Conservation (phyloP, 805 yeast genomes). For the Maudiozyma bulderi region DNA sequence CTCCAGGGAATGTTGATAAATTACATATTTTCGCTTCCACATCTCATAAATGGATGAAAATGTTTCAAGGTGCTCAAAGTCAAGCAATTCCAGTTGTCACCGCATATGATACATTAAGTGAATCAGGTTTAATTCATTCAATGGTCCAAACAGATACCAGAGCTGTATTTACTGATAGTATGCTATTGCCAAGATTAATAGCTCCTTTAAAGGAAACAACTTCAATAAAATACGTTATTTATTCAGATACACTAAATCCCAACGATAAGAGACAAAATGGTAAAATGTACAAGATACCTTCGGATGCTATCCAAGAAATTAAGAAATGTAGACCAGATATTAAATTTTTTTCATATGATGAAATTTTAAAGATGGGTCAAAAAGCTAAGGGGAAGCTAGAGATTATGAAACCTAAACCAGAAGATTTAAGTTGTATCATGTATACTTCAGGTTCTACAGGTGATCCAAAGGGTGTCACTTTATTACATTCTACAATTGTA, state of each 20-base stretch:
- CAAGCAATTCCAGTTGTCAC: constrained; percentile 84
- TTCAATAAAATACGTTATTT: constrained; percentile 57
- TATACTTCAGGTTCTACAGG: constrained; percentile 73
- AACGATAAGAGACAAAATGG: constrained; percentile 56
- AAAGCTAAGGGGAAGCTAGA: constrained; percentile 34
- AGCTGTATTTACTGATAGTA: constrained; percentile 78
- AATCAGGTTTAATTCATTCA: constrained; percentile 77
- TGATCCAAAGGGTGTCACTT: constrained; percentile 67
- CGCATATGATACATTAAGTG: constrained; percentile 95
- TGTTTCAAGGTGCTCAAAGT: constrained; percentile 66
- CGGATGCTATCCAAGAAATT: constrained; percentile 48
- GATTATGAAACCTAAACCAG: constrained; percentile 36
- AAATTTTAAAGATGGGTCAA: constrained; percentile 55
- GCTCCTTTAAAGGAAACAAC: constrained; percentile 62
- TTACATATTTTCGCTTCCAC: constrained; percentile 84
- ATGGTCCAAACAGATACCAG: constrained; percentile 69
- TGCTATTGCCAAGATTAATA: constrained; percentile 53
- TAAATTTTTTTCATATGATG: constrained; percentile 53
- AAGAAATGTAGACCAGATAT: constrained; percentile 65
- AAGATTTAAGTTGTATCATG: constrained; percentile 52
- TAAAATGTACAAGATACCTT: constrained; percentile 46
- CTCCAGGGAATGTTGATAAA: constrained; percentile 40
- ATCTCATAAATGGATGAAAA: constrained; percentile 86
- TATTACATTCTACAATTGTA: constrained; percentile 55
- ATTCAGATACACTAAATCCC: constrained; percentile 51